Evolutionary conservation across 208 protist genomes (phyloP), one percentile per base, ranked within the genome.

Genomic region (Sergeia podlipaevii): DNA sequence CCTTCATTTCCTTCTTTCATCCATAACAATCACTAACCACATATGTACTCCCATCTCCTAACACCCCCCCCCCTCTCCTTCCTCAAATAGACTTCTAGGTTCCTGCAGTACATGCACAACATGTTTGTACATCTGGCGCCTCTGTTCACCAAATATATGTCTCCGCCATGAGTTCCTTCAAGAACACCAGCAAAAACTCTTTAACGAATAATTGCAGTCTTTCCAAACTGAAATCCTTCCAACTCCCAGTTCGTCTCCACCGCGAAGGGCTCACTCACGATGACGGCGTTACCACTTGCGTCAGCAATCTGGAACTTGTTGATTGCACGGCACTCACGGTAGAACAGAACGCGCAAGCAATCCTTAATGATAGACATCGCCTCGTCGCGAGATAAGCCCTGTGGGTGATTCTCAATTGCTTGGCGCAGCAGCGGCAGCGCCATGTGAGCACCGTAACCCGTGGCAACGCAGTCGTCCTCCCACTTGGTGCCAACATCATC

Each of bases 391-490:
- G 77, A 79, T 17, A 98, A 76, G 21, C 87, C 77, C 13, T 79
- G 58, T 10, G 72, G 78, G 32, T 87, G 80, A 29, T 68, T 51
- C 41, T 96, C 89, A 28, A 96, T 63, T 11, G 74, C 77, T 54
- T 97, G 92, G 28, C 97, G 82, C 18, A 99, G 56, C 20, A 99
- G 62, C 29, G 98, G 97, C 20, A 97, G 28, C 0, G 92, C 95
- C 24, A 99, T 91, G 76, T 99, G 92, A 7, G 71, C 80, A 44
- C 96, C 98, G 74, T 98, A 98, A 21, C 97, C 97, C 18, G 92
- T 97, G 18, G 90, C 93, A 13, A 98, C 74, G 58, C 79, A 95
- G 54, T 95, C 69, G 46, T 98, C 97, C 59, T 77, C 62, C 78
- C 88, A 99, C 36, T 69, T 75, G 30, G 97, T 98, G 46, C 98